Evolutionary conservation across 352 stramenopile genomes (phyloP), one percentile per base, ranked within the genome.

Genomic region (Pythium plurisporium): DNA sequence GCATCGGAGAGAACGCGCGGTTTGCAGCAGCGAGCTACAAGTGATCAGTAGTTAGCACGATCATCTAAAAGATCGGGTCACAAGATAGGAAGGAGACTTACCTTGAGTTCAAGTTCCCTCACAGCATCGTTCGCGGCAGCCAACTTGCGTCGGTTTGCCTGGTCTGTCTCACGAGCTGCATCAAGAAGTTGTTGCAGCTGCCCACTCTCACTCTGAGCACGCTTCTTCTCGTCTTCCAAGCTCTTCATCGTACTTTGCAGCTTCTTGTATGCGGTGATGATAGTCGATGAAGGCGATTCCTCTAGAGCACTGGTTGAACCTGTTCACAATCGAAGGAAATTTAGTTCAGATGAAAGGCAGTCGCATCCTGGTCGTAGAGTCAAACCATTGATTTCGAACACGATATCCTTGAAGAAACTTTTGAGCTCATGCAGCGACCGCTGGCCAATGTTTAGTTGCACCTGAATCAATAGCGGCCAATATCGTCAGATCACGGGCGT

Each of bases 1-100:
- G 72, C 56, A 88, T 65, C 50, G 82, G 74, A 23, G 57, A 41
- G 15, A 73, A 66, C 29, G 74, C 58, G 59, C 76, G 63, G 15
- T 14, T 36, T 4, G 55, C 25, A 5, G 34, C 11, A 23, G 33
- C 42, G n/a, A 51, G 31, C 54, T 62, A 43, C n/a, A n/a, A n/a
- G n/a, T n/a, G n/a, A n/a, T n/a, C n/a, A n/a, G n/a, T n/a, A n/a
- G n/a, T n/a, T n/a, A n/a, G n/a, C n/a, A n/a, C n/a, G n/a, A n/a
- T n/a, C n/a, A n/a, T n/a, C n/a, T n/a, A n/a, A n/a, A n/a, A n/a
- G n/a, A n/a, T n/a, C n/a, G n/a, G n/a, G n/a, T n/a, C n/a, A n/a
- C n/a, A n/a, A n/a, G n/a, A n/a, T n/a, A n/a, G n/a, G n/a, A n/a
- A n/a, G n/a, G n/a, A 49, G 6, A 29, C 20, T 17, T 26, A 50